Percentiles rank a stretch among this genome's conserved stretches.
Evolutionary conservation across 495 filamentous ascomycete genomes (phyloP).

Genomic region (Zalerion maritima): DNA sequence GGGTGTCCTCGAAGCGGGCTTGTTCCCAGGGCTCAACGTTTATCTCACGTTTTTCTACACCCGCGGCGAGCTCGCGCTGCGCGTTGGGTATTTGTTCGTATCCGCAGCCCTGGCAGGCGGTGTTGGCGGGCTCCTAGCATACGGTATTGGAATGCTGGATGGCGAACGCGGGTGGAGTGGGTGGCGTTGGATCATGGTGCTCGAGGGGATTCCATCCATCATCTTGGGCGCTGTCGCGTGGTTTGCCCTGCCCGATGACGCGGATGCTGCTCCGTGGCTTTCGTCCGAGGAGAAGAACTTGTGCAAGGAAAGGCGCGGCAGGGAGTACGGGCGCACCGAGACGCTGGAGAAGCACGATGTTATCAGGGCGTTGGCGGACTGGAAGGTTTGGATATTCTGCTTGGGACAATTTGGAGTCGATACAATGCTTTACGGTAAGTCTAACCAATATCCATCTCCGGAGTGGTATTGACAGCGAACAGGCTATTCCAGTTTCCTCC

Average conservation of each 20-base stretch:
- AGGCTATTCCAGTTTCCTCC: slow-evolving; percentile 60
- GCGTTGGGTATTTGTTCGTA: slow-evolving; percentile 64
- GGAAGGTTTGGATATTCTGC: slow-evolving; percentile 52
- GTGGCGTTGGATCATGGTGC: slow-evolving; percentile 54
- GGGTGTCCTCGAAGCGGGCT: slow-evolving; percentile 48
- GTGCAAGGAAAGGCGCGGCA: slow-evolving; percentile 25
- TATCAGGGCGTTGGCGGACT: slow-evolving; percentile 38
- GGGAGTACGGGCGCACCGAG: slow-evolving; percentile 43
- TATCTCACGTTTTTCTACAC: slow-evolving; percentile 67
- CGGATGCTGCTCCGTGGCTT: slow-evolving; percentile 47
- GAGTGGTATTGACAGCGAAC: neutral
- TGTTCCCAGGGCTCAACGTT: slow-evolving; percentile 57
- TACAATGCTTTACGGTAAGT: slow-evolving; percentile 54
- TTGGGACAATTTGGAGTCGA: slow-evolving; percentile 53
- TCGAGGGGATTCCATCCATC: slow-evolving; percentile 59
- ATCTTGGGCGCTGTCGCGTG: slow-evolving; percentile 44
- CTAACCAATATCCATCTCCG: neutral
- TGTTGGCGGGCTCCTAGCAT: slow-evolving; percentile 61
- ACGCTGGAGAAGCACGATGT: slow-evolving; percentile 40
- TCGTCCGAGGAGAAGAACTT: slow-evolving; percentile 42
- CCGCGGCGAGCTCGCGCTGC: slow-evolving; percentile 56
- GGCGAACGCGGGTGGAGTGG: slow-evolving; percentile 45
- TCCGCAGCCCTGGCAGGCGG: slow-evolving; percentile 63
- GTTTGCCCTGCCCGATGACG: slow-evolving; percentile 51
- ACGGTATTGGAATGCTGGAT: slow-evolving; percentile 58